Percentiles rank a stretch among this genome's conserved stretches.
These are phyloP conservation scores for Aphanomyces stellatus DNA, from an alignment of 352 stramenopile genomes.

Conservation along the genomic window DNA sequence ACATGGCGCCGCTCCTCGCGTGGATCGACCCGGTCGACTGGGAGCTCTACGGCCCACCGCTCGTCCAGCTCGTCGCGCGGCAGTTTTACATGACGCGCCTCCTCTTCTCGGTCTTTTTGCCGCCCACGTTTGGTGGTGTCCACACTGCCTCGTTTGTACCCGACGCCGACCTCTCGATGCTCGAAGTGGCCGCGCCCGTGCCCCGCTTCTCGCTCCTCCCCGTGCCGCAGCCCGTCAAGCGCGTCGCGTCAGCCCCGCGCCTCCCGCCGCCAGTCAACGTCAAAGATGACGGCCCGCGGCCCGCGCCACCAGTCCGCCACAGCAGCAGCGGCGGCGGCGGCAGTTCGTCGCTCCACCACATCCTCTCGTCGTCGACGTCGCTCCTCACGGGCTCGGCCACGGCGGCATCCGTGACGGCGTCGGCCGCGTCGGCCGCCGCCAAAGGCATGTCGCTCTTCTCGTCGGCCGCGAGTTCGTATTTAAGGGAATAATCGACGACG, in stretches of 20 bases:
- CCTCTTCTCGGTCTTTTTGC: slow-evolving; percentile 78
- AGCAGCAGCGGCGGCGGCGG: too few species aligned
- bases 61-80: slow-evolving; percentile 79
- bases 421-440: slow-evolving; percentile 45
- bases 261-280: slow-evolving; percentile 30
- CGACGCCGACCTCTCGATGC: slow-evolving; percentile 49
- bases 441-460: slow-evolving; percentile 80
- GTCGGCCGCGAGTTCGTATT: slow-evolving; percentile 62
- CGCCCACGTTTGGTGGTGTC: slow-evolving; percentile 77
- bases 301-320: not conserved
- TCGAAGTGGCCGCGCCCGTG: slow-evolving; percentile 65
- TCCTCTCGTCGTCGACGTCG: slow-evolving; percentile 38
- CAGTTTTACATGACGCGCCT: slow-evolving; percentile 80
- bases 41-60: slow-evolving; percentile 80
- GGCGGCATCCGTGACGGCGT: slow-evolving; percentile 56
- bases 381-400: slow-evolving; percentile 50
- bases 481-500: slow-evolving; percentile 39
- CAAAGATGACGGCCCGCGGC: not conserved
- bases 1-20: slow-evolving; percentile 52
- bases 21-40: slow-evolving; percentile 84
- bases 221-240: slow-evolving; percentile 7
- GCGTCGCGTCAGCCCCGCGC: slow-evolving; percentile 21
- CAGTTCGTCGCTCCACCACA: slow-evolving; percentile 21
- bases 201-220: slow-evolving; percentile 73
- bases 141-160: slow-evolving; percentile 2